Base-by-base conservation (phyloP, 345 rosid species). In the Populus simonii region DNA sequence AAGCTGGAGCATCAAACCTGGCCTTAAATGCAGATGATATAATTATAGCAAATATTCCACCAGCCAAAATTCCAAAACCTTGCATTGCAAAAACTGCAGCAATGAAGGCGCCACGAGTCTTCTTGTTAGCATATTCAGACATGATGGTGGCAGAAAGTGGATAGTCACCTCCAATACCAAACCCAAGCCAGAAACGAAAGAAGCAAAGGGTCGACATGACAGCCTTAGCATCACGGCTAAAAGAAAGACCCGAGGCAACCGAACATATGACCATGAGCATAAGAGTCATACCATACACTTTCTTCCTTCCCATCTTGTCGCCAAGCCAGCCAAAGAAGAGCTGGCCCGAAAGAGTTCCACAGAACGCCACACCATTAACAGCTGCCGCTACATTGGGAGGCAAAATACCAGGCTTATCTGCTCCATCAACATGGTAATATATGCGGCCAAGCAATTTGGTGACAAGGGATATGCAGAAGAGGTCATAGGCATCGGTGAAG, bases 71-170 rank as follows among this genome's bases (percentile, higher is more conserved):
- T 45, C 98, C 97, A 6, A 93, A 93, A 1, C 98, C 98, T 76
- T 92, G 98, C 98, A 93, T 93, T 0, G 98, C 98, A 22, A 93
- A 93, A n/a, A 93, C 98, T 1, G 98, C 94, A 5, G 97, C 98
- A 29, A 93, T 86, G 78, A 92, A 93, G 1, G 98, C 98, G 1
- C 98, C 98, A 0, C 98, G 89, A 4, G 96, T 93, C 80, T 93
- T 92, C 87, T 93, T 93, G 79, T 89, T 93, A 8, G 98, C 92
- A 76, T 90, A 92, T 70, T 93, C 98, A 0, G 98, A 93, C 97
- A 92, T 92, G 80, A 93, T 92, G 0, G 94, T 90, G 13, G 94
- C 94, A 2, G 97, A 92, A 74, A 92, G 89, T 1, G 97, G 97
- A 79, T 92, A 92, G 70, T 92, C 97, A 8, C 97, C 97, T 1